Percentiles rank a stretch among this genome's conserved stretches.
Conservation (phyloP, 2,329 filamentous ascomycete species). For the Aureobasidium sp. region DNA sequence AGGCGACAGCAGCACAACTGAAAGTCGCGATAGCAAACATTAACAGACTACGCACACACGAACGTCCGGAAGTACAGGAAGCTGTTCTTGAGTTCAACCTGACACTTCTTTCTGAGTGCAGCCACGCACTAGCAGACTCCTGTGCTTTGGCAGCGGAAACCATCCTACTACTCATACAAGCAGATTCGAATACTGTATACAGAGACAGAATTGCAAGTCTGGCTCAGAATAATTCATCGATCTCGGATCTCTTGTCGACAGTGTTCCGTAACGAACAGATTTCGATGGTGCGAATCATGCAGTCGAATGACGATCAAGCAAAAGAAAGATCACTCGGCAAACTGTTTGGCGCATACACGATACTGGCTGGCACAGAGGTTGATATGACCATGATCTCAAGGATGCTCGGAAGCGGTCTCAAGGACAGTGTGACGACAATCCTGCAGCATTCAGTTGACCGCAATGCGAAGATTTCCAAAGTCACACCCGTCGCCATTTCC, state of each 20-base stretch:
- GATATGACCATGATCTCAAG: conserved; percentile 60
- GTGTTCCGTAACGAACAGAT: conserved; percentile 74
- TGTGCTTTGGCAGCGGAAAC: conserved; percentile 70
- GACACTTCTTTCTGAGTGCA: conserved; percentile 68
- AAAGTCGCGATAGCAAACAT: conserved; percentile 74
- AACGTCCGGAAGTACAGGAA: conserved; percentile 58
- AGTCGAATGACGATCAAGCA: conserved; percentile 68
- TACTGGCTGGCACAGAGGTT: conserved; percentile 56
- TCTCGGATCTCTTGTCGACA: conserved; percentile 58
- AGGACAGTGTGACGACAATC: conserved; percentile 59
- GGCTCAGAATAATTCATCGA: conserved; percentile 51
- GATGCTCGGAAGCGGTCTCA: conserved; percentile 57
- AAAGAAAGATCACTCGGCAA: conserved; percentile 67
- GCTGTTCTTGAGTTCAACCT: conserved; percentile 66
- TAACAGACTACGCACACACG: conserved; percentile 64
- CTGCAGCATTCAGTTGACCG: conserved; percentile 24
- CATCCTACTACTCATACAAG: conserved; percentile 55
- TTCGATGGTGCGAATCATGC: conserved; percentile 73
- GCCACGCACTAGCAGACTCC: conserved; percentile 61
- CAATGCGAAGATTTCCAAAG: background rate
- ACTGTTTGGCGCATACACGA: conserved; percentile 62
- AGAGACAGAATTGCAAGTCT: conserved; percentile 48
- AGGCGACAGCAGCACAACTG: conserved; percentile 70
- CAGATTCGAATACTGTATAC: conserved; percentile 31
- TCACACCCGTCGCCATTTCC: conserved; percentile 18